Evolutionary conservation across 2,329 filamentous ascomycete genomes (phyloP), one percentile per base, ranked within the genome.

Genomic region (Pseudogymnoascus sp.): DNA sequence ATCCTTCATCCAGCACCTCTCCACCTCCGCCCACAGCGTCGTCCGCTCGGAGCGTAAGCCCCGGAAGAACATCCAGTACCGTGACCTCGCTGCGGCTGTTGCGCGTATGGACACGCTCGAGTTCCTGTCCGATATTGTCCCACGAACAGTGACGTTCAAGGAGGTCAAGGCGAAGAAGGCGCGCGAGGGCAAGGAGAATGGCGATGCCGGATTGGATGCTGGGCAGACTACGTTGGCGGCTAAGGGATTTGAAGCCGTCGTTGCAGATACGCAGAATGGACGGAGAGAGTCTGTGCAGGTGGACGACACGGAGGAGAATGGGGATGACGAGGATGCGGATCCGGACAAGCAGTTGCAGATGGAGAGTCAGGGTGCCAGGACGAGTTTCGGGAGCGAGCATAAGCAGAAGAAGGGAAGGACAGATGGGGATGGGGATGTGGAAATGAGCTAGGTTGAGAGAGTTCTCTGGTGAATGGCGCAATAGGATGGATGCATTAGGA

Each of bases 1-100:
- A 77, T 88, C 96, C 83, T 97, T 99, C 78, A 88, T 99, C 68
- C 91, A 96, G 75, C 89, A 97, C 75, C 84, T 99, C 26, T 87
- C 93, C 19, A 84, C 89, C 66, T 90, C 96, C 74, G 88, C 89
- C 26, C 88, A 96, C 74, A 93, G 90, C 71, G 90, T 96, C 71
- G 89, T 93, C 70, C 96, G 95, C 73, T 84, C 92, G 0, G 95
- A 97, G 77, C 85, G 89, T 70, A 97, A 97, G 75, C 93, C 93
- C 5, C 84, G 95, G 63, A 87, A 93, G 65, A 97, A 96, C 72
- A 89, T 99, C 66, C 95, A 97, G 75, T 99, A 99, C 79, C 91
- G 91, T 73, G 95, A 99, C 76, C 83, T 99, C 44, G 88, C 90
- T 92, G 79, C 64, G 82, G 93, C 95, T 29, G 88, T 97, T 63